Conservation (phyloP, 305 asterid species). For the Fraxinus latifolia region DNA sequence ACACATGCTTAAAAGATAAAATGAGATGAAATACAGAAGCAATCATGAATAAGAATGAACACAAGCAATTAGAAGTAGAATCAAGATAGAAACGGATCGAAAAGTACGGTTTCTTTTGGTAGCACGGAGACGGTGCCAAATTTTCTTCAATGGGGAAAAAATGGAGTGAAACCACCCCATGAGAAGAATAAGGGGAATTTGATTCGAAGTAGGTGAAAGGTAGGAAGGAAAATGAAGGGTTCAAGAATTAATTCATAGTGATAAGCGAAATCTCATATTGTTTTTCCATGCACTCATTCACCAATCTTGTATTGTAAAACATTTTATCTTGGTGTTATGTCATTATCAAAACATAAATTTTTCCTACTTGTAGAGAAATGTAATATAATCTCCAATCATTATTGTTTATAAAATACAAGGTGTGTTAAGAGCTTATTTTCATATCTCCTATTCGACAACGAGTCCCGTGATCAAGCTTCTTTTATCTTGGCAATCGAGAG, state of each 20-base stretch:
- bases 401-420: not conserved
- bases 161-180: constrained; percentile 63
- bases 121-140: constrained; percentile 38
- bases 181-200: not conserved
- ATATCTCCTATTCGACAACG: not conserved
- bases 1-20: not conserved
- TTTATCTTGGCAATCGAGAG: not conserved
- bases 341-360: constrained; percentile 23
- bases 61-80: not conserved
- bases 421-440: too few relatives aligned
- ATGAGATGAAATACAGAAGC: not conserved
- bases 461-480: not conserved
- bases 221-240: constrained; percentile 23
- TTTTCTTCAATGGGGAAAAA: constrained; percentile 45
- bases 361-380: not conserved
- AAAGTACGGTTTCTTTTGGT: constrained; percentile 37
- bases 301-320: constrained; percentile 18
- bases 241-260: constrained; percentile 4
- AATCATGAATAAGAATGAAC: not conserved
- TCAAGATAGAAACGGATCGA: not conserved
- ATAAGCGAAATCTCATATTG: constrained; percentile 18
- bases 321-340: constrained; percentile 31
- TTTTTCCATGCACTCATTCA: constrained; percentile 28
- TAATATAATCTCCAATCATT: not conserved
- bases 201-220: constrained; percentile 20